Conservation (phyloP, 179 eudicot genomes). For the Beta lomatogona region DNA sequence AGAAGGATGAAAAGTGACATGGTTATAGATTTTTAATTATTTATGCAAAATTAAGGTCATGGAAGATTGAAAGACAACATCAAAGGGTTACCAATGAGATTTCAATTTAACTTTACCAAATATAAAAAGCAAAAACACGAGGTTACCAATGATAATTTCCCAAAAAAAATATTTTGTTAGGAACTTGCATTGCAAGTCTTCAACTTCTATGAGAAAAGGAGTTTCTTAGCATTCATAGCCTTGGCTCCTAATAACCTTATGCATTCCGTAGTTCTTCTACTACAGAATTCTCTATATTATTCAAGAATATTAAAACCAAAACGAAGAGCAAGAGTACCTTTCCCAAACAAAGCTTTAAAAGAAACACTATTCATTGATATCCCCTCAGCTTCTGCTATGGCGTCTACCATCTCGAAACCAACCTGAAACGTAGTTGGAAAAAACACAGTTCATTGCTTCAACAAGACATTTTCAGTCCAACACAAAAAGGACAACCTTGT, state of each 20-base stretch:
- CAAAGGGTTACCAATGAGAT: too few species aligned
- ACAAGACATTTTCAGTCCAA: not conserved
- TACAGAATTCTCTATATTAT: not conserved
- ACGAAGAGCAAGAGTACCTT: conserved; percentile 48
- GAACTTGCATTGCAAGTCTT: too few species aligned
- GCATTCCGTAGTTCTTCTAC: not conserved
- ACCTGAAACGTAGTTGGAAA: conserved; percentile 47
- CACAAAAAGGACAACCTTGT: too few species aligned
- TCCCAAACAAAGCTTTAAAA: conserved; percentile 74
- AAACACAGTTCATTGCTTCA: not conserved
- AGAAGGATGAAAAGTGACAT: too few species aligned
- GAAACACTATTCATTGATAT: conserved; percentile 69
- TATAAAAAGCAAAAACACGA: too few species aligned
- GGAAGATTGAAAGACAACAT: too few species aligned
- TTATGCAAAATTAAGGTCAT: too few species aligned
- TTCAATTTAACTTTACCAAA: too few species aligned
- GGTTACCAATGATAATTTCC: too few species aligned
- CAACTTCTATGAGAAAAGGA: too few species aligned
- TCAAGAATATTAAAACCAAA: not conserved
- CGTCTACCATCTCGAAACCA: conserved; percentile 86
- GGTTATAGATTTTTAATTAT: too few species aligned
- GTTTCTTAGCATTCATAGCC: not conserved
- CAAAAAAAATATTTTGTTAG: too few species aligned
- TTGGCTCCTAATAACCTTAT: not conserved
- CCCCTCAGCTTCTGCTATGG: conserved; percentile 83